These are phyloP conservation scores for Hericium rajendrae DNA, from an alignment of 768 basidiomycete genomes.

Conservation along the genomic window DNA sequence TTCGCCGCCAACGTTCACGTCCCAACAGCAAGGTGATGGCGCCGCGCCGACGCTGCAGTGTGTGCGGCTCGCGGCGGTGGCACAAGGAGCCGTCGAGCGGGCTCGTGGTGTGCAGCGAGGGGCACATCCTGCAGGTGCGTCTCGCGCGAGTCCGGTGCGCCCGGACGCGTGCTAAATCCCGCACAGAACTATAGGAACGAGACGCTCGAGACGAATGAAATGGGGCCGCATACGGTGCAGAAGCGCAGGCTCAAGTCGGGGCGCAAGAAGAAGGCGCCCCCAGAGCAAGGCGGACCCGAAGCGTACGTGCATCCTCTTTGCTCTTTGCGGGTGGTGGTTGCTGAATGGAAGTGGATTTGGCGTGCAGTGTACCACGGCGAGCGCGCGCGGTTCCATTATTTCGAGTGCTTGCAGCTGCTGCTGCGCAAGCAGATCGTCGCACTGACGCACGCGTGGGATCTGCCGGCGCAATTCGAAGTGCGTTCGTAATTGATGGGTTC, in stretches of 20 bases:
- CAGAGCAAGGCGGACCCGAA: constrained; percentile 49
- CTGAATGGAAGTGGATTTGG: background rate
- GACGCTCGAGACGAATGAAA: constrained; percentile 55
- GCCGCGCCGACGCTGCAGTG: constrained; percentile 54
- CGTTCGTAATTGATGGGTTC: constrained; percentile 9
- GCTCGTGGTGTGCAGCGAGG: constrained; percentile 79
- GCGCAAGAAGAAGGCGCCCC: constrained; percentile 40
- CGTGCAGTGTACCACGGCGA: constrained; percentile 73
- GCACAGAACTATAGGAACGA: constrained; percentile 76
- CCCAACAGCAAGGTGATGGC: constrained; percentile 33
- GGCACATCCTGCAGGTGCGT: constrained; percentile 77
- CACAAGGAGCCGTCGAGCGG: constrained; percentile 79
- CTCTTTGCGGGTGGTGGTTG: too few species aligned
- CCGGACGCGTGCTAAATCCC: background rate
- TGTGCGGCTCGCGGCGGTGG: constrained; percentile 83
- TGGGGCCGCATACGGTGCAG: constrained; percentile 50
- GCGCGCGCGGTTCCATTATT: constrained; percentile 68
- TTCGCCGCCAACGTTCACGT: background rate
- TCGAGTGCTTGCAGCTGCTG: constrained; percentile 77
- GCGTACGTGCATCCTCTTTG: constrained; percentile 40
- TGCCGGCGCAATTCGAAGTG: constrained; percentile 78
- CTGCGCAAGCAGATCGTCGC: constrained; percentile 65
- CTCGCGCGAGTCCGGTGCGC: background rate
- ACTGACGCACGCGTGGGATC: constrained; percentile 53
- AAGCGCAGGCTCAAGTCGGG: constrained; percentile 58